phyloP scores from a whole-genome alignment of 2,329 filamentous ascomycete species.

The Cadophora gregata region DNA sequence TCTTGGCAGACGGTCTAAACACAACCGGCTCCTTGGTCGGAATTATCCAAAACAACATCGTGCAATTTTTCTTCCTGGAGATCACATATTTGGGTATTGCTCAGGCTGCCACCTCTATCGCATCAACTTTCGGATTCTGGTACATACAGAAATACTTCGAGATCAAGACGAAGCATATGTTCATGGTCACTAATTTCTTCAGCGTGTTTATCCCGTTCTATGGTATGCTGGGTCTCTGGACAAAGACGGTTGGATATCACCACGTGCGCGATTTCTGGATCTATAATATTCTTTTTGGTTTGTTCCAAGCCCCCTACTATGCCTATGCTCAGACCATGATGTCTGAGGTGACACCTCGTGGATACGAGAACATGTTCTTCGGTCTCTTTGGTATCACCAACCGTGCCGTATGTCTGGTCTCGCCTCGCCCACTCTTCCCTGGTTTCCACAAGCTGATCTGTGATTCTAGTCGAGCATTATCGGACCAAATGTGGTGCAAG shows the following conservation, averaged over 20 bases:
- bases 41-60: slow-evolving; percentile 49
- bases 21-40: slow-evolving; percentile 48
- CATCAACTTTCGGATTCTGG: slow-evolving; percentile 50
- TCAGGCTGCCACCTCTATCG: slow-evolving; percentile 47
- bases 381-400: slow-evolving; percentile 52
- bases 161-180: slow-evolving; percentile 50
- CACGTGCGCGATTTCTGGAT: slow-evolving; percentile 49
- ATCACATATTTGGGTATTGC: slow-evolving; percentile 50
- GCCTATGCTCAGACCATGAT: slow-evolving; percentile 53
- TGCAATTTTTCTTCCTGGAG: slow-evolving; percentile 50
- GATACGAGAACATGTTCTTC: slow-evolving; percentile 53
- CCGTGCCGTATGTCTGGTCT: slow-evolving; percentile 45
- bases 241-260: slow-evolving; percentile 48
- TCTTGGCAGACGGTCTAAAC: slow-evolving; percentile 50
- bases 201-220: slow-evolving; percentile 50
- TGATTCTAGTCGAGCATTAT: slow-evolving; percentile 49
- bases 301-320: slow-evolving; percentile 52
- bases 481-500: slow-evolving; percentile 51
- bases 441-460: background rate
- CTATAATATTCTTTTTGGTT: slow-evolving; percentile 50
- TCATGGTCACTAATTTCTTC: slow-evolving; percentile 50
- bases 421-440: background rate
- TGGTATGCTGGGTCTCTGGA: slow-evolving; percentile 51
- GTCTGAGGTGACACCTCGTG: slow-evolving; percentile 49
- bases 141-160: slow-evolving; percentile 50